These are phyloP conservation scores for Boechera divaricarpa DNA, from an alignment of 345 rosid species.

Conservation along the genomic window DNA sequence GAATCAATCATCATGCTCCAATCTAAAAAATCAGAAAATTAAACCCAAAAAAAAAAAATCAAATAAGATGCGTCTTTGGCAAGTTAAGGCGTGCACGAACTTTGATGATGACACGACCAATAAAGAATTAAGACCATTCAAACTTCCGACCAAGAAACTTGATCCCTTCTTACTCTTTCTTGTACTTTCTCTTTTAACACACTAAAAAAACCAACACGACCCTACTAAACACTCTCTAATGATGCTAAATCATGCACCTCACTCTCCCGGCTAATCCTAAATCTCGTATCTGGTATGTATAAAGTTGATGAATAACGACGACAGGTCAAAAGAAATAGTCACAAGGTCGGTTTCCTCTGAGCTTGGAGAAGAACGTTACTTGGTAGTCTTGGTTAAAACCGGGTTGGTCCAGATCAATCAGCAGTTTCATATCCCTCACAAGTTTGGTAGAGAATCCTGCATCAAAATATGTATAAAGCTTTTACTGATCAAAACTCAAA, in stretches of 20 bases:
- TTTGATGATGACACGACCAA: slow-evolving; percentile 53
- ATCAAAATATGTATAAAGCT: slow-evolving; percentile 29
- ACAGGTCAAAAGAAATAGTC: slow-evolving; percentile 1
- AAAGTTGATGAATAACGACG: slow-evolving; percentile 28
- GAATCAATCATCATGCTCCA: slow-evolving; percentile 38
- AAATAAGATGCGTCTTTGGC: slow-evolving; percentile 27
- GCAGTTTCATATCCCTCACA: not conserved
- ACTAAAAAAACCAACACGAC: slow-evolving; percentile 18
- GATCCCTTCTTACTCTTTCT: slow-evolving; percentile 48
- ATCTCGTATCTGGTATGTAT: not conserved
- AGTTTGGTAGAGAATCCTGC: slow-evolving; percentile 29
- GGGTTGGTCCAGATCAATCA: slow-evolving; percentile 14
- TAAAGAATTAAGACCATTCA: slow-evolving; percentile 47
- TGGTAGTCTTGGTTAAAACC: slow-evolving; percentile 8
- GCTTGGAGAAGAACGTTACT: slow-evolving; percentile 22
- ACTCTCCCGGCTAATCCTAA: not conserved
- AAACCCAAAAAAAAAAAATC: too few relatives aligned
- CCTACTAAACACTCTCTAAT: slow-evolving; percentile 45
- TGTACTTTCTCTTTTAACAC: slow-evolving; percentile 14
- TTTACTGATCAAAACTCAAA: slow-evolving; percentile 25
- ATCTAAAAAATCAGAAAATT: not conserved
- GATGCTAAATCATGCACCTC: slow-evolving; percentile 37
- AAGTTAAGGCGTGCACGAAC: slow-evolving; percentile 58
- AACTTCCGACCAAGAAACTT: slow-evolving; percentile 48
- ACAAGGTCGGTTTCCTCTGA: slow-evolving; percentile 7